Conservation (phyloP, 2,329 filamentous ascomycete species). For the Arthrobotrys sinensis region DNA sequence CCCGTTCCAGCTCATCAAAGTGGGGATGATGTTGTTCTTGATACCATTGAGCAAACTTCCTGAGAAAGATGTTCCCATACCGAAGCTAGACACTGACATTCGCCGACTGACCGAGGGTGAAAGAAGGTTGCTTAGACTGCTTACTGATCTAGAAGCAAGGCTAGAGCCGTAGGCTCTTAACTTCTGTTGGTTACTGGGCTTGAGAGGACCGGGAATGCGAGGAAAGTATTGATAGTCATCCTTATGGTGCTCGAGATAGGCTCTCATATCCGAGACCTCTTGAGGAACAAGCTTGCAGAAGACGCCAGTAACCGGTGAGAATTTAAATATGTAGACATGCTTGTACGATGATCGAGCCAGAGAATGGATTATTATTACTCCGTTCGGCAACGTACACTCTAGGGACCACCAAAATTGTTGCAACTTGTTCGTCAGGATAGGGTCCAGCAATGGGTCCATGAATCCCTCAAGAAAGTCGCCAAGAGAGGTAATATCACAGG, state of each 20-base stretch:
- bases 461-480: constrained; percentile 46
- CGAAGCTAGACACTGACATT: constrained; percentile 16
- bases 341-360: constrained; percentile 50
- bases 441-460: constrained; percentile 36
- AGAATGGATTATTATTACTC: constrained; percentile 57
- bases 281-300: constrained; percentile 50
- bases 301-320: constrained; percentile 53
- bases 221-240: constrained; percentile 36
- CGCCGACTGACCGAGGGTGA: constrained; percentile 24
- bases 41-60: constrained; percentile 17
- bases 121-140: constrained; percentile 41
- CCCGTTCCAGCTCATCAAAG: constrained; percentile 38
- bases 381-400: constrained; percentile 50
- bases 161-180: constrained; percentile 16
- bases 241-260: constrained; percentile 20
- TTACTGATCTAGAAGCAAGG: constrained; percentile 47
- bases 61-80: constrained; percentile 1
- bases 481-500: constrained; percentile 18
- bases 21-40: constrained; percentile 35
- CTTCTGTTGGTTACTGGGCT: constrained; percentile 8
- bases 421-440: constrained; percentile 36
- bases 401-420: constrained; percentile 47
- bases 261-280: constrained; percentile 48
- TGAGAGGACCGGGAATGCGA: not conserved
- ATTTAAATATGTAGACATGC: constrained; percentile 48